A percentile compares a stretch with the other conserved stretches of the same genome.
phyloP scores from a whole-genome alignment of 1,284 basidiomycete species.

The Anthracocystis setariae region DNA sequence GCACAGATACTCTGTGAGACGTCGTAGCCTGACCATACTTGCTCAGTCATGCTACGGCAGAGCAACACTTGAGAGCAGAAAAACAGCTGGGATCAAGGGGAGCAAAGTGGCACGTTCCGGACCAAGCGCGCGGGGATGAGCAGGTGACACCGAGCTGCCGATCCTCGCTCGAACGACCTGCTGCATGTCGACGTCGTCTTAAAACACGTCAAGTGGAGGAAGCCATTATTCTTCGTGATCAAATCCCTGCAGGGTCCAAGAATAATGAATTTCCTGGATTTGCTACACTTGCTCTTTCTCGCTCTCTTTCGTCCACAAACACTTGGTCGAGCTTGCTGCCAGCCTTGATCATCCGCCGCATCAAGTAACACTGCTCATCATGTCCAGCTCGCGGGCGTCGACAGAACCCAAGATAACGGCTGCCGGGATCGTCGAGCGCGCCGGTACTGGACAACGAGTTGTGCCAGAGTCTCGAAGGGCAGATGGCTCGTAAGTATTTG shows the following conservation, averaged over 20 bases:
- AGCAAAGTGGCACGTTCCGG: slow-evolving; percentile 1
- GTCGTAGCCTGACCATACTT: neutral
- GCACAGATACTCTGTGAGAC: too few relatives aligned
- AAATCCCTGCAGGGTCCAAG: slow-evolving; percentile 13
- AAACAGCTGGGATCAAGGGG: neutral
- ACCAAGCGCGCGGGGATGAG: neutral
- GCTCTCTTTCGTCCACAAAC: neutral
- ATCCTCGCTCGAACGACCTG: neutral
- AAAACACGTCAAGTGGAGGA: neutral
- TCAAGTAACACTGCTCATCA: neutral
- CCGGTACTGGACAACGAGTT: slow-evolving; percentile 83
- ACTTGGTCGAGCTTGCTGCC: neutral
- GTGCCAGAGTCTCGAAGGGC: slow-evolving; percentile 83
- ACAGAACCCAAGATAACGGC: slow-evolving; percentile 76
- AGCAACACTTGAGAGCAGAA: neutral
- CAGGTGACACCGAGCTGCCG: neutral
- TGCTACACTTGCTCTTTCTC: neutral
- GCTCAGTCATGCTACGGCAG: slow-evolving; percentile 3
- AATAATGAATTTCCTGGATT: too few relatives aligned
- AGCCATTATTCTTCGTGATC: too few relatives aligned
- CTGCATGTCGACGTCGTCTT: slow-evolving; percentile 11
- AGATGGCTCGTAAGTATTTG: slow-evolving; percentile 83
- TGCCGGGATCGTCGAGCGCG: slow-evolving; percentile 84
- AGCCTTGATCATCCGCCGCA: neutral
- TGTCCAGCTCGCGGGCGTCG: slow-evolving; percentile 16